These are phyloP conservation scores for Coccomyxa subellipsoidea DNA, from an alignment of 163 green algal genomes.

Conservation along the genomic window DNA sequence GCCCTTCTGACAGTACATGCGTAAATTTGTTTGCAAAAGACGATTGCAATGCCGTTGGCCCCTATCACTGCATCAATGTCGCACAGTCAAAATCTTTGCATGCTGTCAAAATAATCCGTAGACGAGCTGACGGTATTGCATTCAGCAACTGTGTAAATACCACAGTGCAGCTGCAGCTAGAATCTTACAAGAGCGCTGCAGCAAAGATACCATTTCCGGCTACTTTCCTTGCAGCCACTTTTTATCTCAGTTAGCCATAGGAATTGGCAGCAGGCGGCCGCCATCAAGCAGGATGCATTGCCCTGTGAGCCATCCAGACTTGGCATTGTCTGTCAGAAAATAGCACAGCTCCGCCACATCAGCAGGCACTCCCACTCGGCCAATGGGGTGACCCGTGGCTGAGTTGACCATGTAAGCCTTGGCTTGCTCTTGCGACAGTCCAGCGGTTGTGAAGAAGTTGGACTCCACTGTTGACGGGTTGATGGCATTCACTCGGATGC, in stretches of 20 bases:
- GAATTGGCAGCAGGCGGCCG: not conserved
- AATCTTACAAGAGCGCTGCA: no score
- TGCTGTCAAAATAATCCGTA: no score
- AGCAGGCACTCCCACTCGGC: not conserved
- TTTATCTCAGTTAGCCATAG: not conserved
- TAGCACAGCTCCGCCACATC: not conserved
- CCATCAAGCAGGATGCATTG: not conserved
- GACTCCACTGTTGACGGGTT: constrained; percentile 1
- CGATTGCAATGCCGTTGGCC: no score
- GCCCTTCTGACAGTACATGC: no score
- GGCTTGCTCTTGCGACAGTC: not conserved
- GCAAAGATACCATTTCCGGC: no score
- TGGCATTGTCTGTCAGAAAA: not conserved
- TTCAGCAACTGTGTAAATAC: no score
- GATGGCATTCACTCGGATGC: constrained; percentile 2
- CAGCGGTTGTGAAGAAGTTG: not conserved
- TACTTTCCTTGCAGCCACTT: not conserved
- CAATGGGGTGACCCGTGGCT: not conserved
- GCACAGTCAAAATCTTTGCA: no score
- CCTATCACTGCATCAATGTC: no score
- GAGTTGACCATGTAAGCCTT: not conserved
- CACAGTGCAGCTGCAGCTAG: no score
- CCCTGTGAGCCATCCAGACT: constrained; percentile 8
- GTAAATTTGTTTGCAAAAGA: no score
- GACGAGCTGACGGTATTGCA: no score